These are phyloP conservation scores for Leucogyrophana mollusca DNA, from an alignment of 768 basidiomycete species.

Conservation along the genomic window DNA sequence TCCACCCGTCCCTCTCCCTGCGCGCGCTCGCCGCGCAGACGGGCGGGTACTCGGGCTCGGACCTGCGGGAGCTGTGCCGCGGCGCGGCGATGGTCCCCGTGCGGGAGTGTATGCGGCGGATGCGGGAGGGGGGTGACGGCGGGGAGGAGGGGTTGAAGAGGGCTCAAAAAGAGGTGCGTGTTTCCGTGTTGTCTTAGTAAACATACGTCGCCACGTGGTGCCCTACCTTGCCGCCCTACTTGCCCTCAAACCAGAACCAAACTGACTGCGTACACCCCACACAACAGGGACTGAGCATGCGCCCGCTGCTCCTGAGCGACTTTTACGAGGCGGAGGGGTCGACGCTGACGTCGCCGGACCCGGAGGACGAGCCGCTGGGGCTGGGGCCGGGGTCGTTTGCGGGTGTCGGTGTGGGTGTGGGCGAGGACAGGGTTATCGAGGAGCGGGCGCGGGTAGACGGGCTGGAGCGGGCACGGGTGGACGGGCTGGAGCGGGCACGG, in stretches of 20 bases:
- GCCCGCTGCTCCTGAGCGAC: conserved; percentile 69
- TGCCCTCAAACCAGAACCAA: not conserved
- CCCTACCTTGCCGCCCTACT: not conserved
- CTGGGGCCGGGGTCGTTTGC: too few species aligned
- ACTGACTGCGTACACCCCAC: not conserved
- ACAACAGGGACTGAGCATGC: conserved; percentile 77
- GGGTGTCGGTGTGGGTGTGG: too few species aligned
- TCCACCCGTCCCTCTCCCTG: conserved; percentile 63
- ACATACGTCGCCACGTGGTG: too few species aligned
- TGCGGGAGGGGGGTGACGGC: conserved; percentile 39
- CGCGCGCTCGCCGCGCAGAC: conserved; percentile 63
- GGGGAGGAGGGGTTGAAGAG: conserved; percentile 48
- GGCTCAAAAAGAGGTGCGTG: conserved; percentile 43
- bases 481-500: too few species aligned
- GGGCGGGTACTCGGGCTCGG: conserved; percentile 83
- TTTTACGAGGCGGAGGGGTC: conserved; percentile 51
- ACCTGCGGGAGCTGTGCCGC: conserved; percentile 88
- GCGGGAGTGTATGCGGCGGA: conserved; percentile 72
- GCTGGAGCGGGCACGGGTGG: too few species aligned
- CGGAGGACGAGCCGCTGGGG: conserved; percentile 24
- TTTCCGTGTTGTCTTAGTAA: too few species aligned
- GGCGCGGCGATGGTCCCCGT: conserved; percentile 94
- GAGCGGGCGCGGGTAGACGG: too few species aligned
- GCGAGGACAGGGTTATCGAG: too few species aligned
- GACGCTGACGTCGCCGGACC: conserved; percentile 21